These are phyloP conservation scores for Warburgia ugandensis DNA, from an alignment of 164 flowering plant species.

Conservation along the genomic window DNA sequence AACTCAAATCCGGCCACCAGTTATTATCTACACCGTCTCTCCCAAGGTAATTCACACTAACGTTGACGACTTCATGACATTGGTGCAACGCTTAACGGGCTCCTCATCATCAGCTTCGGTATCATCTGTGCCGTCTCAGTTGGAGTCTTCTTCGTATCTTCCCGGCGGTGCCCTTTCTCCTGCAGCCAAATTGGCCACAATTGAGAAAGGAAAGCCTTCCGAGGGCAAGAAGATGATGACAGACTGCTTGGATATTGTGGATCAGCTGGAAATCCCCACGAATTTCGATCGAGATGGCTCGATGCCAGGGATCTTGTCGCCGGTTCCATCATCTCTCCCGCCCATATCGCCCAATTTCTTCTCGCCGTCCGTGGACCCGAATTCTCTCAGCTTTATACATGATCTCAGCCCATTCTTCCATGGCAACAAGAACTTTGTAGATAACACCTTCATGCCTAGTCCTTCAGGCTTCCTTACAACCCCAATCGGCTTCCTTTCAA, in stretches of 20 bases:
- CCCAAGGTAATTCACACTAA: constrained; percentile 43
- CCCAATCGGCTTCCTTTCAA: too few species aligned
- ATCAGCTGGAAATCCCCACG: constrained; percentile 13
- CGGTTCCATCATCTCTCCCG: constrained; percentile 58
- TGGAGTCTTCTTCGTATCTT: constrained; percentile 18
- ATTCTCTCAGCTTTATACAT: constrained; percentile 16
- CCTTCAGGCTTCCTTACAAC: too few species aligned
- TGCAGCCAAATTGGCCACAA: constrained; percentile 45
- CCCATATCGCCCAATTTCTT: constrained; percentile 50
- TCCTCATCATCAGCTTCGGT: constrained; percentile 8
- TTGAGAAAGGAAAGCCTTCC: constrained; percentile 28
- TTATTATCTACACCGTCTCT: constrained; percentile 55
- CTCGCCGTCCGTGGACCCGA: constrained; percentile 41
- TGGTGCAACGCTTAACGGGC: constrained; percentile 42
- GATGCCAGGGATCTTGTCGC: constrained; percentile 71
- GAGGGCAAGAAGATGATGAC: constrained; percentile 12
- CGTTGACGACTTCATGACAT: constrained; percentile 35
- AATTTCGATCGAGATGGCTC: constrained; percentile 15
- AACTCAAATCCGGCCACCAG: constrained; percentile 32
- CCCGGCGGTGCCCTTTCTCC: constrained; percentile 34
- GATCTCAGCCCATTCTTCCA: constrained; percentile 40
- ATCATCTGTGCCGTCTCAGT: constrained; percentile 11
- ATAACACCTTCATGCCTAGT: constrained; percentile 23
- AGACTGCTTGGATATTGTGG: constrained; percentile 4
- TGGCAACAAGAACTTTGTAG: constrained; percentile 21